Conservation (phyloP, 2,329 filamentous ascomycete genomes). For the Helicocarpus griseus region DNA sequence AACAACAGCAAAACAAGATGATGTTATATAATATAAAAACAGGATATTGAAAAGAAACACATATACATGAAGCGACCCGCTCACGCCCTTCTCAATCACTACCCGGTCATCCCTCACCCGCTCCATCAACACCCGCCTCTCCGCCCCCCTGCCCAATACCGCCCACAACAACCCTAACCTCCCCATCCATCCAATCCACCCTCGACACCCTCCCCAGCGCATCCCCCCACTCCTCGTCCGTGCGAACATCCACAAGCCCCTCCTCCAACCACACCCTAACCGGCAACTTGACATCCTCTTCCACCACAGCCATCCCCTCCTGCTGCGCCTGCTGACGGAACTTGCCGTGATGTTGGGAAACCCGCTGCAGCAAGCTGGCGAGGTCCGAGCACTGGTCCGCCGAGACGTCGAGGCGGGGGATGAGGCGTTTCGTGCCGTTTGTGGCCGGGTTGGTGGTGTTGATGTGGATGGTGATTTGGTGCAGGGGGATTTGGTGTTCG, state of each 20-base stretch:
- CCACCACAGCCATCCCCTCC: neutral
- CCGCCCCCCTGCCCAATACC: conserved; percentile 6
- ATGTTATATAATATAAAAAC: neutral
- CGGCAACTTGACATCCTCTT: conserved; percentile 10
- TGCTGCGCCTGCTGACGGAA: conserved; percentile 12
- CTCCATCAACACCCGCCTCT: neutral
- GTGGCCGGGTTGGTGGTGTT: conserved; percentile 18
- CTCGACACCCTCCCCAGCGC: conserved; percentile 33
- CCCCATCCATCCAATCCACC: conserved; percentile 39
- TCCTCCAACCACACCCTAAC: conserved; percentile 35
- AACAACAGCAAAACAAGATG: too few species aligned
- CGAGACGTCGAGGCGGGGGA: conserved; percentile 28
- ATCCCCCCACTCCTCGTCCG: conserved; percentile 36
- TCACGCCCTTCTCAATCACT: neutral
- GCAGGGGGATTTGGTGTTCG: conserved; percentile 6
- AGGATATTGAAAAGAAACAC: neutral
- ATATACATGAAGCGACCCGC: too few species aligned
- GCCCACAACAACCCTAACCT: conserved; percentile 35
- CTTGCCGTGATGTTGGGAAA: conserved; percentile 21
- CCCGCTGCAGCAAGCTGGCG: conserved; percentile 21
- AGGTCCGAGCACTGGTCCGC: conserved; percentile 27
- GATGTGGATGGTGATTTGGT: conserved; percentile 23
- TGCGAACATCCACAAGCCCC: conserved; percentile 29
- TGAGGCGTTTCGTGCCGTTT: conserved; percentile 23
- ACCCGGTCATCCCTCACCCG: neutral